Conservation (phyloP, 495 filamentous ascomycete species). For the Baudoinia panamericana region DNA sequence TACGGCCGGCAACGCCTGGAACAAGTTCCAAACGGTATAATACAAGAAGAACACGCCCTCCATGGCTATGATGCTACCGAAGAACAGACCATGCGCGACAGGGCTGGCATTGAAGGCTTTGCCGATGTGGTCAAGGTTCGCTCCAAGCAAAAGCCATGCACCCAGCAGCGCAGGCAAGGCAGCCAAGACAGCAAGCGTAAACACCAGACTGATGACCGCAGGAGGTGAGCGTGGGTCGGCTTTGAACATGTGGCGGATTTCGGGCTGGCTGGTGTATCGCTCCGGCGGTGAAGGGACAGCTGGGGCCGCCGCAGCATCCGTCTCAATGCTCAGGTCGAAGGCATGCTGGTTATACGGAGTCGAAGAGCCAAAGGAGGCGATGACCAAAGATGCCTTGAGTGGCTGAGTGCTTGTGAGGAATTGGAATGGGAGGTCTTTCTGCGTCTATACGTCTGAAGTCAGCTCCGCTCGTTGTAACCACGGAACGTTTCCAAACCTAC, state of each 20-base stretch:
- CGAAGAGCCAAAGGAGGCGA: slow-evolving; percentile 75
- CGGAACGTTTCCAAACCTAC: slow-evolving; percentile 46
- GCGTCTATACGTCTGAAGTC: slow-evolving; percentile 41
- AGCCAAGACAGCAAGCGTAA: slow-evolving; percentile 55
- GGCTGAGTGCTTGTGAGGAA: slow-evolving; percentile 53
- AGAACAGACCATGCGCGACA: slow-evolving; percentile 65
- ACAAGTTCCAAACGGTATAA: slow-evolving; percentile 86
- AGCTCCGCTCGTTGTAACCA: too few species aligned
- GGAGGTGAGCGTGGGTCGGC: slow-evolving; percentile 65
- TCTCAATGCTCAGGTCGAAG: slow-evolving; percentile 52
- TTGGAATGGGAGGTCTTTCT: slow-evolving; percentile 80
- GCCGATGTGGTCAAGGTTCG: slow-evolving; percentile 66
- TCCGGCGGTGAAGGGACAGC: slow-evolving; percentile 47
- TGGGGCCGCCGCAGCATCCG: slow-evolving; percentile 48
- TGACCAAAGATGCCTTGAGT: slow-evolving; percentile 62
- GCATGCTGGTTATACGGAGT: slow-evolving; percentile 48
- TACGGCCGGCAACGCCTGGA: slow-evolving; percentile 70
- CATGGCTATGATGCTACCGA: slow-evolving; percentile 69
- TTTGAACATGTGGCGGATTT: slow-evolving; percentile 89
- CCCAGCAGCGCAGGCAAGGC: slow-evolving; percentile 59
- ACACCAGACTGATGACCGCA: slow-evolving; percentile 67
- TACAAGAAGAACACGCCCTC: slow-evolving; percentile 92
- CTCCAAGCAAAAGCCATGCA: slow-evolving; percentile 68
- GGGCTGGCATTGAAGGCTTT: slow-evolving; percentile 61
- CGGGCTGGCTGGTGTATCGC: slow-evolving; percentile 65